Conservation (phyloP, 2,329 filamentous ascomycete species). For the Blastomyces silverae region DNA sequence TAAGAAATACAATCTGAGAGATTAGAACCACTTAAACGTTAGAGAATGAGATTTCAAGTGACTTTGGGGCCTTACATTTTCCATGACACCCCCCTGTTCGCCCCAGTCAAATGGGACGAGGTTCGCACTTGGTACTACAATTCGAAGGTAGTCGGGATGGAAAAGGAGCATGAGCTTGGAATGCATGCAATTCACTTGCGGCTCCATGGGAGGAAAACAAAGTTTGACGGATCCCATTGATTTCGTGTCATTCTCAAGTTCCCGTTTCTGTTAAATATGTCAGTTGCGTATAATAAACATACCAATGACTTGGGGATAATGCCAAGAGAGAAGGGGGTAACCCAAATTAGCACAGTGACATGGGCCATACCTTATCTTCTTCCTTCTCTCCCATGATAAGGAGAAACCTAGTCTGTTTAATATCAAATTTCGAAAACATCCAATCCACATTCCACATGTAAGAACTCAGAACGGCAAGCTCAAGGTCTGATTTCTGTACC, state of each 20-base stretch:
- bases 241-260: constrained; percentile 37
- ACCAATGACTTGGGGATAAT: not conserved
- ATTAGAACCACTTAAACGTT: not conserved
- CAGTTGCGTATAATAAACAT: not conserved
- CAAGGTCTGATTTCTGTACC: constrained; percentile 62
- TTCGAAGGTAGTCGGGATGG: constrained; percentile 62
- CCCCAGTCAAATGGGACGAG: constrained; percentile 85
- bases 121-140: constrained; percentile 85
- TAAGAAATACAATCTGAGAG: constrained; percentile 69
- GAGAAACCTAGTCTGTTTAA: constrained; percentile 54
- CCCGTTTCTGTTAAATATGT: constrained; percentile 29
- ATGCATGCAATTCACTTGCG: constrained; percentile 71
- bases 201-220: constrained; percentile 77
- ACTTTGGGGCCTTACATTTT: constrained; percentile 54
- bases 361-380: constrained; percentile 36
- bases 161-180: constrained; percentile 92
- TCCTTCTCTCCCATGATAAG: constrained; percentile 57
- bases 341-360: not conserved
- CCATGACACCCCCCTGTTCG: constrained; percentile 71
- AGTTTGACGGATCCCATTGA: constrained; percentile 51
- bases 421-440: constrained; percentile 65
- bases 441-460: constrained; percentile 81
- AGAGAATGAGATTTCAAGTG: constrained; percentile 15
- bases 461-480: constrained; percentile 75
- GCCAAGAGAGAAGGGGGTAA: not conserved